Evolutionary conservation across 495 filamentous ascomycete genomes (phyloP), one percentile per base, ranked within the genome.

Genomic region (Penicillium bialowiezense): DNA sequence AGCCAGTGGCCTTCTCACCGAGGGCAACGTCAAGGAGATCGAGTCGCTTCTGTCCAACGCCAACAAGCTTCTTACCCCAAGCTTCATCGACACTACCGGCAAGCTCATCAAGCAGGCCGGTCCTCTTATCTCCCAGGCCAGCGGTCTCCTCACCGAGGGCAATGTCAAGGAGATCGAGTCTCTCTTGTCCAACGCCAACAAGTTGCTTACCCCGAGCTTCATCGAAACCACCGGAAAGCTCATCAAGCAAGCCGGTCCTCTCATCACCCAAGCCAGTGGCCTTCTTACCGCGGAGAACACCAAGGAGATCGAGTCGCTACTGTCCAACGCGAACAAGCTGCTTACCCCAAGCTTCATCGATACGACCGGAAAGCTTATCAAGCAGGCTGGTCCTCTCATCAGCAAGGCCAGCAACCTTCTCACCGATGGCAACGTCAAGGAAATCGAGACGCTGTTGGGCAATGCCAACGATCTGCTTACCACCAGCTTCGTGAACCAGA

Each of bases 311-410:
- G 44, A 62, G 36, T 55, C 55, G 12, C 63, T 75, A 0, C 56
- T 75, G 34, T 54, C 51, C 7, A 74, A 73, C 36, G 71, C 73
- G 18, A 68, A 68, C 41, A 54, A 62, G n/a, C 64, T 77, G 2
- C 41, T 77, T 10, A 73, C 71, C 3, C 54, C 62, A 8, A 37
- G 37, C 8, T 58, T 63, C 21, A 68, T 76, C 48, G 71, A 75
- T 12, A 32, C 29, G 3, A 32, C 29, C 29, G 10, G 29, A 4
- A 32, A 32, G 29, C 29, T 32, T 13, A 32, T 32, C 29, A 32
- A 32, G 7, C 29, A 32, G 18, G 52, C 52, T 18, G 39, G 41
- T 17, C 44, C 40, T 64, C 41, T 61, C 43, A 65, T 73, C 39
- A 56, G 57, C 34, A 55, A 60, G 24, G 69, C 70, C 7, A 60